phyloP scores from a whole-genome alignment of 208 protist genomes.

The Wallacemonas sp. region DNA sequence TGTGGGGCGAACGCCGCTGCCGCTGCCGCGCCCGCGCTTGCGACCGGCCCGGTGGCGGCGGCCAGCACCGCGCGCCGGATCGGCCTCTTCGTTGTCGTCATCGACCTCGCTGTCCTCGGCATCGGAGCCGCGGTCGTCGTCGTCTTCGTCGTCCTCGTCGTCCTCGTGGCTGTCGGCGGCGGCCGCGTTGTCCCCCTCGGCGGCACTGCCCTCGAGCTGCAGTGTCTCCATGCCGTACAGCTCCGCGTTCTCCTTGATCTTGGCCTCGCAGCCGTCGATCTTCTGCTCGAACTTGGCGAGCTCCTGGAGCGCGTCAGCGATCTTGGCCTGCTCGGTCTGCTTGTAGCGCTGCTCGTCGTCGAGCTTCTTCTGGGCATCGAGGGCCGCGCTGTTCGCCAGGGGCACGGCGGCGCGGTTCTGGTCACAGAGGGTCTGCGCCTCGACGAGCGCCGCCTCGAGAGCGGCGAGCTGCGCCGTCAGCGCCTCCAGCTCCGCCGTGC shows the following conservation, averaged over 20 bases:
- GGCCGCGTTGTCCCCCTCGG: conserved; percentile 7
- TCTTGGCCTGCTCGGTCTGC: conserved; percentile 74
- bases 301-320: conserved; percentile 82
- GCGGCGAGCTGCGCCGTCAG: conserved; percentile 50
- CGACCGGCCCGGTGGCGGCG: conserved; percentile 13
- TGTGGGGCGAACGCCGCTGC: not conserved
- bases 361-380: conserved; percentile 69
- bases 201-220: conserved; percentile 26
- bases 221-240: conserved; percentile 89
- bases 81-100: conserved; percentile 27
- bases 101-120: conserved; percentile 10
- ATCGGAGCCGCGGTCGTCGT: conserved; percentile 13
- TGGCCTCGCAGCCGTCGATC: conserved; percentile 85
- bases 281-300: conserved; percentile 88
- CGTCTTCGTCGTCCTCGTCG: conserved; percentile 11
- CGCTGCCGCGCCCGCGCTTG: conserved; percentile 8
- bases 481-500: conserved; percentile 48
- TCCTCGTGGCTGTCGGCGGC: not conserved
- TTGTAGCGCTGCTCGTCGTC: conserved; percentile 85
- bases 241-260: conserved; percentile 83
- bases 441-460: conserved; percentile 52
- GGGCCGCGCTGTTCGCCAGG: conserved; percentile 51
- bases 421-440: conserved; percentile 60
- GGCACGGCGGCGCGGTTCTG: conserved; percentile 62
- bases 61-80: conserved; percentile 24